These are phyloP conservation scores for Candida succiphila DNA, from an alignment of 805 yeast genomes.

Conservation along the genomic window DNA sequence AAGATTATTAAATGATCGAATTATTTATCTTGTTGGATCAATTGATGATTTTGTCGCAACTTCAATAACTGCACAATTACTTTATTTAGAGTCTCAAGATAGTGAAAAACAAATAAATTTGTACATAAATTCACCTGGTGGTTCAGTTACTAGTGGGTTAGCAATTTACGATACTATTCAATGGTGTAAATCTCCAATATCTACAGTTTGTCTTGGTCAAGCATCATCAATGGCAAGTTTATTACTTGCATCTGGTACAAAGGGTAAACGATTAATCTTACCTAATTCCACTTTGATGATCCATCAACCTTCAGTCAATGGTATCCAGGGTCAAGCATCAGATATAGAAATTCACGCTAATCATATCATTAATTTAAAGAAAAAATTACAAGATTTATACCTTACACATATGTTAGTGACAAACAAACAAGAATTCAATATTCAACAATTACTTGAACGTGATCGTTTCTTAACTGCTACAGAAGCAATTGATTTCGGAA, in stretches of 20 bases:
- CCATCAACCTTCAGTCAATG: conserved; percentile 23
- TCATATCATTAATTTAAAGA: conserved; percentile 20
- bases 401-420: conserved; percentile 14
- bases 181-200: conserved; percentile 20
- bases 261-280: conserved; percentile 18
- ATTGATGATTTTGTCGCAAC: conserved; percentile 9
- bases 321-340: conserved; percentile 20
- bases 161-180: conserved; percentile 27
- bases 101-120: conserved; percentile 12
- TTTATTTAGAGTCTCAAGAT: conserved; percentile 15
- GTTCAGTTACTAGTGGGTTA: conserved; percentile 22
- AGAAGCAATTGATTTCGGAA: conserved; percentile 22
- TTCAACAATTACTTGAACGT: conserved; percentile 12
- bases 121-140: conserved; percentile 24
- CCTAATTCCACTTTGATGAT: conserved; percentile 24
- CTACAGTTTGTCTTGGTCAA: conserved; percentile 24
- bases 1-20: conserved; percentile 6
- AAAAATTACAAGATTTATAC: conserved; percentile 16
- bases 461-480: conserved; percentile 16
- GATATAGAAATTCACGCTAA: conserved; percentile 25
- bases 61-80: conserved; percentile 9
- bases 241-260: conserved; percentile 18
- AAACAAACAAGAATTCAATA: conserved; percentile 6
- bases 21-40: conserved; percentile 7
- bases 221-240: conserved; percentile 25